Conservation (phyloP, 2,329 filamentous ascomycete genomes). For the Sclerotinia spermophila region DNA sequence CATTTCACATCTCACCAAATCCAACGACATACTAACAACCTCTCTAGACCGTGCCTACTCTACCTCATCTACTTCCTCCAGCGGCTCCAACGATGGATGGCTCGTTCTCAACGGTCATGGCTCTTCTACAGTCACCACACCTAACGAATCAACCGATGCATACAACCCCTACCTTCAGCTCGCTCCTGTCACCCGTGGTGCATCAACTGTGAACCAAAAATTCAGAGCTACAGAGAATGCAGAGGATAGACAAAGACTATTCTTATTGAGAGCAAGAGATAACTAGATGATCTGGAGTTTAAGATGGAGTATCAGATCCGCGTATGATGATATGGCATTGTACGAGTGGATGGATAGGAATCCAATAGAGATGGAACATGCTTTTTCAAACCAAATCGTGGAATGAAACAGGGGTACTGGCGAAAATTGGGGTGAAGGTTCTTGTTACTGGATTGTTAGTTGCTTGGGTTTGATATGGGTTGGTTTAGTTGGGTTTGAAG, state of each 20-base stretch:
- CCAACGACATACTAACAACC: conserved; percentile 6
- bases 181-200: conserved; percentile 7
- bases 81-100: conserved; percentile 5
- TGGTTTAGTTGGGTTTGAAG: not conserved
- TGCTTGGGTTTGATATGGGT: not conserved
- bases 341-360: not conserved
- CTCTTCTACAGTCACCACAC: conserved; percentile 1
- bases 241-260: conserved; percentile 16
- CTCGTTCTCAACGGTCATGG: conserved; percentile 10
- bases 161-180: conserved; percentile 17
- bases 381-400: not conserved
- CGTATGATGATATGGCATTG: not conserved
- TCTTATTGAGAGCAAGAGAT: conserved; percentile 15
- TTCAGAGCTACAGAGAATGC: conserved; percentile 8
- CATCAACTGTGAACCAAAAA: not conserved
- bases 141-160: not conserved
- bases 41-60: conserved; percentile 13
- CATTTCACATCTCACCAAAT: not conserved
- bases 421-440: not conserved
- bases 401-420: not conserved
- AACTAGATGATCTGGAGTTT: conserved; percentile 3
- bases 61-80: conserved; percentile 7
- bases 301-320: not conserved
- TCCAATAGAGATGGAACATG: not conserved
- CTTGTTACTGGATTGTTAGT: not conserved